These are phyloP conservation scores for Hylodesmum podocarpum DNA, from an alignment of 306 rosid species.

Conservation along the genomic window DNA sequence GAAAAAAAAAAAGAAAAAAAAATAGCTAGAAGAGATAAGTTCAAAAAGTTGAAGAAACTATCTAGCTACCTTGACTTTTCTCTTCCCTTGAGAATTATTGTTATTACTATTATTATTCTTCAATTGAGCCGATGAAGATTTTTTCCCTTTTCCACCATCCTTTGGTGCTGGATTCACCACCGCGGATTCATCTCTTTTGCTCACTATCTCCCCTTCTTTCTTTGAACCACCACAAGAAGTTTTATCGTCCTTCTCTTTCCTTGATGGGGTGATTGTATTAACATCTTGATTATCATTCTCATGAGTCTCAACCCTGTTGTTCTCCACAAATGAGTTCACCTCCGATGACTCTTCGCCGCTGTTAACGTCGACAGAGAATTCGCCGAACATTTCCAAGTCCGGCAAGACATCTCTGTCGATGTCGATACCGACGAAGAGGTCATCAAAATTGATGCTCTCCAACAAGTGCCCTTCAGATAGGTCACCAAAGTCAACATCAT, in stretches of 20 bases:
- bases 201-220: constrained; percentile 50
- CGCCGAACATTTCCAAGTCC: constrained; percentile 73
- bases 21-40: background rate
- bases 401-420: constrained; percentile 62
- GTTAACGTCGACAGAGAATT: constrained; percentile 49
- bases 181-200: constrained; percentile 39
- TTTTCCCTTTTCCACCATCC: constrained; percentile 47
- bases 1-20: background rate
- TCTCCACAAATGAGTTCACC: constrained; percentile 41
- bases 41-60: background rate
- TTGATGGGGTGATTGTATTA: background rate
- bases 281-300: no score
- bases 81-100: constrained; percentile 62
- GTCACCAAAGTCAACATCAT: constrained; percentile 44
- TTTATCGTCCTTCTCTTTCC: constrained; percentile 43
- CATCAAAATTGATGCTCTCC: constrained; percentile 79
- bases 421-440: constrained; percentile 63
- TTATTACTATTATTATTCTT: constrained; percentile 31
- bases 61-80: constrained; percentile 72
- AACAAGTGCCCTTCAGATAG: constrained; percentile 57
- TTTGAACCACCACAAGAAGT: constrained; percentile 28
- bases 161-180: constrained; percentile 25
- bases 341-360: constrained; percentile 63
- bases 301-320: background rate
- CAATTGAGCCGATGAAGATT: constrained; percentile 55